Evolutionary conservation across 768 basidiomycete genomes (phyloP).

Genomic region (Boletus rubroflammeus): DNA sequence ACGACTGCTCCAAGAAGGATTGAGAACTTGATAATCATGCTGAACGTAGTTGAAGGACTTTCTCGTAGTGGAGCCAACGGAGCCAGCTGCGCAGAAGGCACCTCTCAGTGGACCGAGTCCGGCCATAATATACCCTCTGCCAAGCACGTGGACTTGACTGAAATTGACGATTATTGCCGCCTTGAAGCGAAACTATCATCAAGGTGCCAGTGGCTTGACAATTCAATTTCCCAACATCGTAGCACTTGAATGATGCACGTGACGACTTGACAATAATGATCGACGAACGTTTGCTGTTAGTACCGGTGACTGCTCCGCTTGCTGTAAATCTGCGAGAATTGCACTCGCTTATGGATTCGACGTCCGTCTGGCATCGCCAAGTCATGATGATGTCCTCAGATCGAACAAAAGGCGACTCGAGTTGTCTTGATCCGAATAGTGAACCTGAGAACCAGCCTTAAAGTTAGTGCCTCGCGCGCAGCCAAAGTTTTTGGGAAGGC

Average conservation of each 20-base stretch:
- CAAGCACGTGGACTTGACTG: constrained; percentile 6
- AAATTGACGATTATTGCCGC: background rate
- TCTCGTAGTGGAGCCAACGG: no score
- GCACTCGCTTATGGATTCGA: background rate
- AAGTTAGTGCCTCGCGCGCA: background rate
- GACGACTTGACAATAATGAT: no score
- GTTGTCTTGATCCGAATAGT: no score
- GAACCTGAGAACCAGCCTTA: background rate
- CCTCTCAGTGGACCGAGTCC: background rate
- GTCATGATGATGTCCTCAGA: background rate
- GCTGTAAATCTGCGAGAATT: background rate
- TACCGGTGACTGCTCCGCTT: background rate
- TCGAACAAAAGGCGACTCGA: background rate
- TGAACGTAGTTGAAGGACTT: background rate
- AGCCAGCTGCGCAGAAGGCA: background rate
- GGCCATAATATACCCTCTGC: constrained; percentile 10
- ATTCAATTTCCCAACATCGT: background rate
- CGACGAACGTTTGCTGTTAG: background rate
- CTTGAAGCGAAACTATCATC: no score
- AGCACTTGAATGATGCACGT: no score
- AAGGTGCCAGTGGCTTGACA: no score
- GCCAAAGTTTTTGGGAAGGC: background rate
- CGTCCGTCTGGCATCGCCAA: background rate
- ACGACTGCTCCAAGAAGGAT: constrained; percentile 13
- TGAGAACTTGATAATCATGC: constrained; percentile 14